Evolutionary conservation across 441 rosid genomes (phyloP), one percentile per base, ranked within the genome.

Genomic region (Populus hybrid): DNA sequence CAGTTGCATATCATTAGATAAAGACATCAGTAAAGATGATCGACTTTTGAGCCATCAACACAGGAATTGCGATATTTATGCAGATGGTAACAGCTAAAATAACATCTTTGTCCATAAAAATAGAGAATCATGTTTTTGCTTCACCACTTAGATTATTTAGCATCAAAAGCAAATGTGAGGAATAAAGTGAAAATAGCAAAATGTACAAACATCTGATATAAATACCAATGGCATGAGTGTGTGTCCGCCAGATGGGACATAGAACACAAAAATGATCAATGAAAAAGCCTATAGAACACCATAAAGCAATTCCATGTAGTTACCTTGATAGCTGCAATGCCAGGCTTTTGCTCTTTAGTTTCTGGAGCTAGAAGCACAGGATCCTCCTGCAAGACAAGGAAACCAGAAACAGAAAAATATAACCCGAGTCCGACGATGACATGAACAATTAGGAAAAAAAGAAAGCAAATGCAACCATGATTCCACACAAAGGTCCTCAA

Each of bases 261-360:
- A 1, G 21, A 56, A 56, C 63, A 59, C 21, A 59, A 7, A 59
- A 2, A 7, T 1, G 23, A 59, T 59, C 64, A 20, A 59, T 59
- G 64, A 59, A 21, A 33, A 20, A 7, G 64, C 64, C 23, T n/a
- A 59, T 59, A 3, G 3, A n/a, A 7, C 64, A 59, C 24, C 24
- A 50, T 3, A 56, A 20, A 20, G 64, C 24, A 8, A 7, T 38
- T 35, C 42, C 76, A 35, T 50, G 20, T 29, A 76, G 14, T 79
- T 86, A 94, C 98, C 97, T 94, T 94, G 74, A 94, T 90, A 68
- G 92, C 89, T 66, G 97, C 94, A n/a, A 92, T 94, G 79, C 88
- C 92, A 28, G 98, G 97, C 78, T 88, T 94, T 65, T 87, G 95
- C 50, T 74, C 76, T 73, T 83, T 84, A 74, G 90, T 93, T 81